phyloP scores from a whole-genome alignment of 805 yeast species.

The Saccharomycopsis oosterbeekiorum region DNA sequence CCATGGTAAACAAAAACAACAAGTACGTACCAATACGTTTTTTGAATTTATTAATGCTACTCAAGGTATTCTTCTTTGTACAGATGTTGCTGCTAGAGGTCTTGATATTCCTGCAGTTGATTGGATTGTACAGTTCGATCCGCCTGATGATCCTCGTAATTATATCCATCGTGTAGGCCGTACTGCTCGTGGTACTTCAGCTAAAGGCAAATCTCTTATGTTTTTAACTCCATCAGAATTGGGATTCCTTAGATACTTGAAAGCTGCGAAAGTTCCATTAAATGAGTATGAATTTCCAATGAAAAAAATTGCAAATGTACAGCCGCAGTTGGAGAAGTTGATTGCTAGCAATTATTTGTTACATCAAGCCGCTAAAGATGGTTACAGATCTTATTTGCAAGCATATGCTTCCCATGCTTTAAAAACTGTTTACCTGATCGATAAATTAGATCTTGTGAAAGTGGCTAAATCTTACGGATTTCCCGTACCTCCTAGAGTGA shows the following conservation, averaged over 20 bases:
- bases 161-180: conserved; percentile 98
- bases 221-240: conserved; percentile 89
- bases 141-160: conserved; percentile 99
- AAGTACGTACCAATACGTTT: conserved; percentile 95
- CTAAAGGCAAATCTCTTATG: conserved; percentile 91
- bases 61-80: conserved; percentile 85
- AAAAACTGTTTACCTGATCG: conserved; percentile 93
- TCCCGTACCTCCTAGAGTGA: conserved; percentile 91
- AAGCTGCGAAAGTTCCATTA: conserved; percentile 94
- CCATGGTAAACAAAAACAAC: conserved; percentile 98
- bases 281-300: conserved; percentile 96
- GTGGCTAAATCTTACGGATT: conserved; percentile 96
- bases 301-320: conserved; percentile 92
- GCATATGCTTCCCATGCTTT: conserved; percentile 96
- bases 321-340: conserved; percentile 82
- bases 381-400: conserved; percentile 91
- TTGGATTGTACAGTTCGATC: conserved; percentile 98
- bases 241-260: conserved; percentile 88
- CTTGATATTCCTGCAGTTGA: conserved; percentile 97
- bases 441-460: conserved; percentile 84
- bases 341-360: conserved; percentile 88
- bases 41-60: conserved; percentile 97
- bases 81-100: conserved; percentile 99
- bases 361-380: conserved; percentile 94
- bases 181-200: conserved; percentile 89